Evolutionary conservation across 164 flowering plant species (phyloP), one percentile per base, ranked within the genome.

Genomic region (Piper betle): DNA sequence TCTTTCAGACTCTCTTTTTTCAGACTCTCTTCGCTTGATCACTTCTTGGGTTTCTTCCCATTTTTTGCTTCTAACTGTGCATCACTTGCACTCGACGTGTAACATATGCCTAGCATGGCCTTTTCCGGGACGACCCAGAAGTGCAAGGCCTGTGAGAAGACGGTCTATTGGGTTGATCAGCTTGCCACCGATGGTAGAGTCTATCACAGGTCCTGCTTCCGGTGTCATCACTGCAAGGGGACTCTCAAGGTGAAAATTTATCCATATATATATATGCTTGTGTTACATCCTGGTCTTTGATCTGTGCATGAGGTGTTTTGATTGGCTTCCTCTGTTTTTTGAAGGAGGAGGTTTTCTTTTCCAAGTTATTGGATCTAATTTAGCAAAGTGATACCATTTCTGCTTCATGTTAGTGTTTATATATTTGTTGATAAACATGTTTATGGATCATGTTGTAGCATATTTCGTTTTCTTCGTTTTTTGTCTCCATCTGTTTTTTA

Each of bases 211-310:
- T 82, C 91, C 54, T 87, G 91, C 73, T 87, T 87, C 72, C 69
- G 95, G 39, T 87, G 95, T 76, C 91, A 85, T 60, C 95, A 87
- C 73, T 85, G 91, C 86, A 82, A 79, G 59, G 87, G 95, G 66
- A 87, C 95, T 58, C 91, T 87, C 77, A 87, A 87, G 88, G 69
- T 61, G 61, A 39, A 38, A 17, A 25, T 39, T 38, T 38, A 4
- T 10, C 17, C 2, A 11, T 37, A 20, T 8, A 54, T 2, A 6
- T 25, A 8, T 61, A 12, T 39, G 11, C 18, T 53, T 62, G 54
- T 57, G 39, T 39, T n/a, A 13, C 13, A 52, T 6, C 6, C 12
- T 25, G 33, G 33, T 25, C 33, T 25, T 25, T 25, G 33, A 25
- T 25, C 33, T 25, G 15, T 15, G 10, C 46, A 38, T 13, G 4